Base-by-base conservation (phyloP, 2,329 filamentous ascomycete genomes). In the Uncinocarpus reesii region DNA sequence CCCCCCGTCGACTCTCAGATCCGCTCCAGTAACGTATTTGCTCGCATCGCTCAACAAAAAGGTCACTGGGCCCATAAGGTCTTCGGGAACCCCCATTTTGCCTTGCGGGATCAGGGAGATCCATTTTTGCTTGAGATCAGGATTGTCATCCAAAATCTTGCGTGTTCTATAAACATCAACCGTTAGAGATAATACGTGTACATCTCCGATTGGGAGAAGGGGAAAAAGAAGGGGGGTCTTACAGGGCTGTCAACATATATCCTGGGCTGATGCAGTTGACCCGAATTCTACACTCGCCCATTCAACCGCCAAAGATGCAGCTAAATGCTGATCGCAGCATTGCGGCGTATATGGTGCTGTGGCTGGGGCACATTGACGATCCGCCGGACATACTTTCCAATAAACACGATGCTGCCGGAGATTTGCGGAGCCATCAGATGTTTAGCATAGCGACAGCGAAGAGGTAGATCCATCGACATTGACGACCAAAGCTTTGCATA, bases 301-400 rank as follows among this genome's bases (percentile, higher is more conserved):
- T 68, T 96, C 92, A 43, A 95, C 89, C 29, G 89, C 89, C 58
- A 95, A 75, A 55, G 84, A 92, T 31, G 85, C 78, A 10, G 87
- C 88, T 52, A 96, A 70, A 68, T 96, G 90, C 89, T 77, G 38
- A 96, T 84, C 8, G 86, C 92, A 29, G 92, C 90, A 70, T 96
- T 96, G 88, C 81, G 4, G 84, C 86, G 63, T 95, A 71, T 95
- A 95, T 0, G 89, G 88, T 38, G 79, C 86, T 96, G 90, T 0
- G 87, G 88, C 66, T 96, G 90, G 13, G 90, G 90, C 7, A 95
- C 84, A 61, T 96, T 96, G 67, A 96, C 90, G 59, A 96, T 89
- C 48, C 71, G 37, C 89, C 90, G 44, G 84, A 89, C 89, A 96
- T 96, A 76, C 84, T 92, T n/a, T 23, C 89, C 90, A 60, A 95